Evolutionary conservation across 768 basidiomycete species (phyloP), one percentile per base, ranked within the genome.

Genomic region (Leucosporidium creatinivorum): DNA sequence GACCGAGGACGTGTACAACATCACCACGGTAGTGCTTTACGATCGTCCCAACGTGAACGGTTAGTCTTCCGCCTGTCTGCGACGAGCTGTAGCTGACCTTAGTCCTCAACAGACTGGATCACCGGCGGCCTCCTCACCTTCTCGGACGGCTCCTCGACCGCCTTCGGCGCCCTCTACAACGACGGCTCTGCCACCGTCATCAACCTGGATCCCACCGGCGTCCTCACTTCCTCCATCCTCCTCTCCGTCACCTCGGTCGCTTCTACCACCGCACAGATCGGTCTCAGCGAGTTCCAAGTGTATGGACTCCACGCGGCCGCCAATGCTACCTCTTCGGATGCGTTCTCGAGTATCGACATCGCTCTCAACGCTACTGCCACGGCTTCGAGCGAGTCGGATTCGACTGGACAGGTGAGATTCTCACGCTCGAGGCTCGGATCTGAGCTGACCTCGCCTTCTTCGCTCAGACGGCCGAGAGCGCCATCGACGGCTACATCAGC

Each of bases 401-500:
- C 55, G 12, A 21, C 7, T 36, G 55, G 55, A 28, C 55, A 57
- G 55, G 55, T 31, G 31, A 31, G 30, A 44, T 31, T 18, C 3
- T 28, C 52, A n/a, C n/a, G n/a, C n/a, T n/a, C n/a, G n/a, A n/a
- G n/a, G n/a, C n/a, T n/a, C n/a, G n/a, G n/a, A n/a, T n/a, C 23
- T 12, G 15, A 17, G 52, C 52, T 54, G n/a, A 54, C 6, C 28
- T 28, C 10, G 1, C 10, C 28, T 28, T 28, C 44, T 5, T 6
- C 13, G 33, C 48, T 1, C 65, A 62, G 47, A 48, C 62, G 0
- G 50, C 72, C 6, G 51, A 49, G 19, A 56, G 60, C 4, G 72
- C 69, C 17, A 63, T 70, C 47, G 72, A 73, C 54, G 69, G 66
- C 13, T 58, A 49, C 61, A 54, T 70, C 21, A 58, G 61, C 19